Conservation (phyloP, 2,329 filamentous ascomycete species). For the Podosphaera aphanis region DNA sequence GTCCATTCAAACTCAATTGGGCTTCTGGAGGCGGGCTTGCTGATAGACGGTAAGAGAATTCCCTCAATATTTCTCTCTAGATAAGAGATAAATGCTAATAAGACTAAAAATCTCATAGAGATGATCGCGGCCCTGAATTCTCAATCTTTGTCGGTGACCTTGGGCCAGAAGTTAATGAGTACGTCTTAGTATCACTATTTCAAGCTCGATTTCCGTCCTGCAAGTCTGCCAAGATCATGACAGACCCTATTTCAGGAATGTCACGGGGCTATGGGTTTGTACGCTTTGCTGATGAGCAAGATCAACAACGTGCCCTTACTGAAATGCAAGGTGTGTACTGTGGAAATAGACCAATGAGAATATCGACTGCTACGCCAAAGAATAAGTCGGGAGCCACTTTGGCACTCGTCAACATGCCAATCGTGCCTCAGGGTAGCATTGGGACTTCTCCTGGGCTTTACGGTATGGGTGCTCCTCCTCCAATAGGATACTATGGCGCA, state of each 20-base stretch:
- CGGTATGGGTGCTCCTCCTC: conserved; percentile 37
- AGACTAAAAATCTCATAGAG: conserved; percentile 29
- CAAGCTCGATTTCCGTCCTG: conserved; percentile 88
- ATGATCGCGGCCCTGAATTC: conserved; percentile 88
- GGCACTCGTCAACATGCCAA: conserved; percentile 25
- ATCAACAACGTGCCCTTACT: conserved; percentile 82
- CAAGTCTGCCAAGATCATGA: conserved; percentile 99
- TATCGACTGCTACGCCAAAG: conserved; percentile 93
- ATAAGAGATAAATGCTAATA: conserved; percentile 3
- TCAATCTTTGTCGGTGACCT: conserved; percentile 96
- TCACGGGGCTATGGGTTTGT: conserved; percentile 96
- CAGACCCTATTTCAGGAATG: conserved; percentile 90
- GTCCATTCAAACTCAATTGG: conserved; percentile 98
- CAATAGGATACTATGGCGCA: conserved; percentile 42
- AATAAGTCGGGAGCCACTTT: conserved; percentile 41
- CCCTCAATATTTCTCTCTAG: conserved; percentile 1
- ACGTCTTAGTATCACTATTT: conserved; percentile 89
- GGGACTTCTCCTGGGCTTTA: conserved; percentile 34
- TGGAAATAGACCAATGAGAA: conserved; percentile 94
- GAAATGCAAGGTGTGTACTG: conserved; percentile 99
- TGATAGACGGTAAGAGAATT: conserved; percentile 53
- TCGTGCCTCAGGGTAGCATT: conserved; percentile 21
- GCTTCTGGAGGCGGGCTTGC: conserved; percentile 87
- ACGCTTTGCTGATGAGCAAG: conserved; percentile 81
- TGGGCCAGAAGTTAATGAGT: conserved; percentile 95